These are phyloP conservation scores for Isatis tinctoria DNA, from an alignment of 345 rosid species.

Conservation along the genomic window DNA sequence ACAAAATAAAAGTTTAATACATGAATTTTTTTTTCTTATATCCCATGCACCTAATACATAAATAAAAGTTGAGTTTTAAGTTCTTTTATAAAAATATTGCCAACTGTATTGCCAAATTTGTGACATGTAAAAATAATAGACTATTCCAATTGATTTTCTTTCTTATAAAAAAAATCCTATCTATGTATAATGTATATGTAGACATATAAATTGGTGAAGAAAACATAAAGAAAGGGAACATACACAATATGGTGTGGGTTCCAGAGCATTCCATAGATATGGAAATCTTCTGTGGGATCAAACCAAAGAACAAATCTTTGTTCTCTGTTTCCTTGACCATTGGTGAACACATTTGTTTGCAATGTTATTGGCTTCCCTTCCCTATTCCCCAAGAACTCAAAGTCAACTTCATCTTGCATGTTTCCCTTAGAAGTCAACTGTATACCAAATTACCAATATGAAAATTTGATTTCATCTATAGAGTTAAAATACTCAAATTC, in stretches of 20 bases:
- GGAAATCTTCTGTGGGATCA: conserved; percentile 49
- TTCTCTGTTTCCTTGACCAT: conserved; percentile 54
- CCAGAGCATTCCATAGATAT: conserved; percentile 51
- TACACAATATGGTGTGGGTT: conserved; percentile 61
- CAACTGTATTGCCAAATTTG: too few species aligned
- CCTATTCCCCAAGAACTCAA: conserved; percentile 65
- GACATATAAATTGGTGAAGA: too few species aligned
- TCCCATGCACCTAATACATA: too few species aligned
- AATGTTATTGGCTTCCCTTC: conserved; percentile 48
- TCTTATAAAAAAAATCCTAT: background rate
- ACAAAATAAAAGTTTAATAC: too few species aligned
- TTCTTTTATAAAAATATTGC: too few species aligned
- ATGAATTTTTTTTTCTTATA: too few species aligned
- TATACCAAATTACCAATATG: background rate
- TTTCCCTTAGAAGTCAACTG: conserved; percentile 35
- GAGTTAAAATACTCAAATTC: background rate
- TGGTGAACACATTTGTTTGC: conserved; percentile 48
- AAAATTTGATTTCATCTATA: background rate
- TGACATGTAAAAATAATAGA: background rate
- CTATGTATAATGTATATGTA: too few species aligned
- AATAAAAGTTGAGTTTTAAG: background rate
- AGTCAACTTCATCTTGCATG: conserved; percentile 56
- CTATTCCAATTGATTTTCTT: background rate
- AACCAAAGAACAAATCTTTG: conserved; percentile 59
- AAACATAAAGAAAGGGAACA: background rate